phyloP scores from a whole-genome alignment of 1,284 basidiomycete genomes.

The Cryptococcus neoformans region DNA sequence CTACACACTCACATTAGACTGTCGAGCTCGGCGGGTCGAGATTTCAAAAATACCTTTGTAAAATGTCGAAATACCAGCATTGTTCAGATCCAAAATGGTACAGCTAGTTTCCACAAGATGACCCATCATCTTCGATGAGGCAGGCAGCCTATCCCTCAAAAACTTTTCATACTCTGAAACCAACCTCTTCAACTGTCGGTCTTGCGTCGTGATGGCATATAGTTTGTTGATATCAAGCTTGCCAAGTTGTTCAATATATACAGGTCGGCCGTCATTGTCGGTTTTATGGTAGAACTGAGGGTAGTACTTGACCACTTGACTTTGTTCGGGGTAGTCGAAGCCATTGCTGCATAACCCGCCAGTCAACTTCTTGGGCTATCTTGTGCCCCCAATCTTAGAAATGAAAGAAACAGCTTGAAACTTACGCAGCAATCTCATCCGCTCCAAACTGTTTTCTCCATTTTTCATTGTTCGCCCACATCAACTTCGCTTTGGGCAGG shows the following conservation, averaged over 20 bases:
- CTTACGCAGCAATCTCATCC: constrained; percentile 79
- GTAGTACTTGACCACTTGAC: constrained; percentile 84
- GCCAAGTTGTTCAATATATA: constrained; percentile 94
- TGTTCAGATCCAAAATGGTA: constrained; percentile 91
- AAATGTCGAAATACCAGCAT: constrained; percentile 78
- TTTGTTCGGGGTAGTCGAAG: constrained; percentile 85
- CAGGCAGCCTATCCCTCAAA: constrained; percentile 73
- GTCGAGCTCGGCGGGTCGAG: too few species aligned
- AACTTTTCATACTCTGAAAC: constrained; percentile 94
- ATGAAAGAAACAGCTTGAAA: constrained; percentile 7
- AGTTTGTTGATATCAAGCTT: constrained; percentile 82
- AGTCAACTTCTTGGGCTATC: neutral
- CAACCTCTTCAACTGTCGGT: constrained; percentile 85
- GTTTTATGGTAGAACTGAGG: constrained; percentile 96
- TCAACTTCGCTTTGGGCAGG: constrained; percentile 71
- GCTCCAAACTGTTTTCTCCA: constrained; percentile 90
- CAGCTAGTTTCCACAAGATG: constrained; percentile 96
- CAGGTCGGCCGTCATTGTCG: constrained; percentile 92
- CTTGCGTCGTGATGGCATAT: constrained; percentile 75
- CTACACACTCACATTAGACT: constrained; percentile 38
- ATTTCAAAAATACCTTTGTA: constrained; percentile 56
- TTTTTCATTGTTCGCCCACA: constrained; percentile 78
- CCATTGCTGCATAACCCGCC: constrained; percentile 56
- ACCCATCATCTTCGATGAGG: constrained; percentile 64
- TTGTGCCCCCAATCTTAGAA: neutral